phyloP scores from a whole-genome alignment of 2,329 filamentous ascomycete genomes.

The Sporothrix pseudoabietina region DNA sequence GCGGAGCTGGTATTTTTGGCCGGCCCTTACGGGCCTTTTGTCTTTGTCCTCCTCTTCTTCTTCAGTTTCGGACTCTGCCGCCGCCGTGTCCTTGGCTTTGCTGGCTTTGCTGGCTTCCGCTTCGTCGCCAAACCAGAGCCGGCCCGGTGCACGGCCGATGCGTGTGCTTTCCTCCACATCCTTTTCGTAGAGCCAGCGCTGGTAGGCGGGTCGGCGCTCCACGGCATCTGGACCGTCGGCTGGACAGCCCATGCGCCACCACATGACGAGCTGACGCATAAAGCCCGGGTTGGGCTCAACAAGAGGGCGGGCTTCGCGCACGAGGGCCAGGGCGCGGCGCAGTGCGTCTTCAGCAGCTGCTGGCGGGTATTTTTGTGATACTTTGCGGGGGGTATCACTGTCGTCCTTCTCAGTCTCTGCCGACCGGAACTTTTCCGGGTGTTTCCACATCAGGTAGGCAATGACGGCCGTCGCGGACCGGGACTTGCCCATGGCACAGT shows the following conservation, averaged over 20 bases:
- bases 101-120: slow-evolving; percentile 43
- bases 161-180: slow-evolving; percentile 63
- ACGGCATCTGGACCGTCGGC: slow-evolving; percentile 55
- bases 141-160: slow-evolving; percentile 76
- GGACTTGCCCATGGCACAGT: slow-evolving; percentile 94
- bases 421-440: slow-evolving; percentile 56
- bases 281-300: slow-evolving; percentile 92
- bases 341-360: slow-evolving; percentile 54
- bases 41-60: neutral
- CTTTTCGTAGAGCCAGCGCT: slow-evolving; percentile 65
- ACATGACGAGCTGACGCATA: slow-evolving; percentile 83
- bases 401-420: slow-evolving; percentile 41
- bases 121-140: slow-evolving; percentile 81
- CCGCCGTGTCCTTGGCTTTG: neutral
- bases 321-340: slow-evolving; percentile 63
- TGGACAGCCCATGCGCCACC: slow-evolving; percentile 84
- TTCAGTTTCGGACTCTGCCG: neutral
- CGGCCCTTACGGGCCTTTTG: slow-evolving; percentile 7
- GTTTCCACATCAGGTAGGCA: slow-evolving; percentile 78
- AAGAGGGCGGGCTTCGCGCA: slow-evolving; percentile 71
- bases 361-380: slow-evolving; percentile 40
- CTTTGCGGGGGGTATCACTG: neutral
- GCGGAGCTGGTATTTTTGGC: slow-evolving; percentile 62
- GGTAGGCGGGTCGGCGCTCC: slow-evolving; percentile 73
- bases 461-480: slow-evolving; percentile 82